Evolutionary conservation across 75 land plant species (phyloP), one percentile per base, ranked within the genome.

Genomic region (Isoetes taiwanensis): DNA sequence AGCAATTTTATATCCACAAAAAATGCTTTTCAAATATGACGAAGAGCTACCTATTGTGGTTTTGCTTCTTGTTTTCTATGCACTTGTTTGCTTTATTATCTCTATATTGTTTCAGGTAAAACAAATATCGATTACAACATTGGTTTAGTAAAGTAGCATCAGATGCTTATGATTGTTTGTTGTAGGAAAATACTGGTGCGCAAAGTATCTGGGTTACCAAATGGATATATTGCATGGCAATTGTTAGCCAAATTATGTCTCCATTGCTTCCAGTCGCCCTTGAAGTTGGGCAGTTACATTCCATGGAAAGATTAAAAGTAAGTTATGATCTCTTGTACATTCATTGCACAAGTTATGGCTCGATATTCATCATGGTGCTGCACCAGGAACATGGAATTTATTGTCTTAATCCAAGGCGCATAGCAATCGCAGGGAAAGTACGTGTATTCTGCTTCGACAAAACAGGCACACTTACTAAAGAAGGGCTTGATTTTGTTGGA

Each of bases 171-270:
- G n/a, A n/a, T n/a, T n/a, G n/a, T n/a, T n/a, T n/a, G n/a, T 39
- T 64, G 39, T 57, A 71, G 74, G 59, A 59, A 41, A 41, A 52
- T 14, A 58, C 68, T 27, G 74, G 69, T 11, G 38, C 68, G 24
- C 57, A 71, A 48, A 71, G 66, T 30, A 16, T 27, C 43, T 71
- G 74, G 74, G 69, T 71, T 27, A 71, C 74, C 5, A 71, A 65
- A 40, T 71, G 69, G 69, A 71, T 58, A 20, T 71, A 71, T 34
- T 71, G 74, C 46, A 64, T 71, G 69, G 74, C 74, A 2, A 71
- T 71, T n/a, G 19, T 71, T 3, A 71, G 35, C 17, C 74, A 71
- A 41, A 65, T 71, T 58, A 28, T 71, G 68, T 71, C 74, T 1
- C 74, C 72, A 3, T 54, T 71, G 62, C 63, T 71, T 28, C 69